Conservation (phyloP, 495 filamentous ascomycete species). For the Lindgomyces ingoldianus region DNA sequence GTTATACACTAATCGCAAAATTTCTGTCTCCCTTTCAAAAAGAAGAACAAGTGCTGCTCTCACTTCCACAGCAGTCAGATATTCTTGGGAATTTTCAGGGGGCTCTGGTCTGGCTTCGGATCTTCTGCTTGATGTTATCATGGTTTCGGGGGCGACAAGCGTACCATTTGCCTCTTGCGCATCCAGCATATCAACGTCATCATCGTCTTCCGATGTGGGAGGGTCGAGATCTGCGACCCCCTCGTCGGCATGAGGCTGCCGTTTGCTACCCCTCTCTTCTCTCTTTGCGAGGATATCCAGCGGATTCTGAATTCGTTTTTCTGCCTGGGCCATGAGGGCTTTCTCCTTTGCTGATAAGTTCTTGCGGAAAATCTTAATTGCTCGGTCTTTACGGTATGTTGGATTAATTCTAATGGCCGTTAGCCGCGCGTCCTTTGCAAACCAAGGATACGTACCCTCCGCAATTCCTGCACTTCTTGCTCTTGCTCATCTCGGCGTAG, state of each 20-base stretch:
- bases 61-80: slow-evolving; percentile 73
- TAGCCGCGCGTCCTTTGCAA: background rate
- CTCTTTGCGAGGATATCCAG: slow-evolving; percentile 45
- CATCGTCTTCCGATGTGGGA: slow-evolving; percentile 46
- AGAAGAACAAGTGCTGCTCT: slow-evolving; percentile 72
- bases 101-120: slow-evolving; percentile 43
- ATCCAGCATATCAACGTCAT: slow-evolving; percentile 47
- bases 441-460: slow-evolving; percentile 47
- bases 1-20: slow-evolving; percentile 80
- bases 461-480: slow-evolving; percentile 73
- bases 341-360: slow-evolving; percentile 68
- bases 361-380: slow-evolving; percentile 90
- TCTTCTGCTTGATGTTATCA: slow-evolving; percentile 48
- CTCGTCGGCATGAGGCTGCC: slow-evolving; percentile 58
- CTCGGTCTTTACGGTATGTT: slow-evolving; percentile 79
- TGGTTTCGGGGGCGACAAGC: slow-evolving; percentile 23
- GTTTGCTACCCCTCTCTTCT: slow-evolving; percentile 27
- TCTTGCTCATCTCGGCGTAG: slow-evolving; percentile 62
- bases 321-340: slow-evolving; percentile 69
- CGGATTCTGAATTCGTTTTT: slow-evolving; percentile 67
- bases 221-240: slow-evolving; percentile 67
- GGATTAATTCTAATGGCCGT: slow-evolving; percentile 48
- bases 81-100: slow-evolving; percentile 55
- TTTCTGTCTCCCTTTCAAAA: slow-evolving; percentile 82
- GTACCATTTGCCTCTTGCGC: slow-evolving; percentile 49